A percentile compares a stretch with the other conserved stretches of the same genome.
Conservation (phyloP, 768 basidiomycete species). For the Lactarius pseudohatsudake region DNA sequence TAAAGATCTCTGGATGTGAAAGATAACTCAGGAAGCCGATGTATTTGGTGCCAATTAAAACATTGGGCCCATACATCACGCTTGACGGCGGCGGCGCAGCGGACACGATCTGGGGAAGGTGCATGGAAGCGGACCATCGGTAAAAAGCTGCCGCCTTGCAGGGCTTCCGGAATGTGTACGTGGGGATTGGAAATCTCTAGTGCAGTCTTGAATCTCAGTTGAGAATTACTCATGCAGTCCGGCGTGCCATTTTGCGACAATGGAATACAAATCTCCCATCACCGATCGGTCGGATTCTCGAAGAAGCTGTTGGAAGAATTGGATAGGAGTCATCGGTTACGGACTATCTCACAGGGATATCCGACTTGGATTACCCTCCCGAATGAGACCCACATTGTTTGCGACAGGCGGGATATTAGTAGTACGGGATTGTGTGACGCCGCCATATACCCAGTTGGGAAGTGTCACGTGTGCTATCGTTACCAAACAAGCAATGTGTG, state of each 20-base stretch:
- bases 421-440: constrained; percentile 5
- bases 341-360: constrained; percentile 6
- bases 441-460: constrained; percentile 6
- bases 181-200: background rate
- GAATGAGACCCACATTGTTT: background rate
- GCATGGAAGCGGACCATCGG: background rate
- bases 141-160: background rate
- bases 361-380: background rate
- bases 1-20: constrained; percentile 1
- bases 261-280: constrained; percentile 17
- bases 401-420: background rate
- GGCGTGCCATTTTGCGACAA: background rate
- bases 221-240: background rate
- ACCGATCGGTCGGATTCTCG: constrained; percentile 25
- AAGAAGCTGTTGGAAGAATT: constrained; percentile 9
- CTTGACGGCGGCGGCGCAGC: background rate
- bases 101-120: constrained; percentile 1
- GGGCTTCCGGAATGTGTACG: constrained; percentile 8
- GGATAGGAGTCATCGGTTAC: constrained; percentile 18
- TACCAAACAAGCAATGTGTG: background rate
- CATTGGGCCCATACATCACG: background rate
- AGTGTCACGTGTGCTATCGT: constrained; percentile 19
- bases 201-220: background rate
- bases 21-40: background rate
- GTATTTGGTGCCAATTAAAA: background rate